Base-by-base conservation (phyloP, 2,329 filamentous ascomycete species). In the Venturia carpophila region DNA sequence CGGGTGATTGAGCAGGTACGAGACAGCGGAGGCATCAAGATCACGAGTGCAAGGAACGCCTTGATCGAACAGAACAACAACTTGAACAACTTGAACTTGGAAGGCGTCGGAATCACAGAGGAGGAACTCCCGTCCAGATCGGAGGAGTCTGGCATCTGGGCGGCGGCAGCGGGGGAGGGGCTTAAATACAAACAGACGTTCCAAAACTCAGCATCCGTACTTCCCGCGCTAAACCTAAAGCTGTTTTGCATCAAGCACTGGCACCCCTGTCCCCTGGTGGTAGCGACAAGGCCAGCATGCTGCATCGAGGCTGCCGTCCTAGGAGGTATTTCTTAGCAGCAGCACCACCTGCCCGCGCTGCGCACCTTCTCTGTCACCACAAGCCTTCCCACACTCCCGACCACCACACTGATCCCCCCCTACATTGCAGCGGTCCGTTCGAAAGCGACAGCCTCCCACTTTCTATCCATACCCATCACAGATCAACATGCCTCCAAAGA, bases 401-500 rank as follows among this genome's bases (percentile, higher is more conserved):
- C n/a, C 60, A 61, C 37, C 60, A 61, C 60, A 37, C 42, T 11
- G 13, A 0, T 27, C 27, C 24, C 43, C 39, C 56, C 37, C 27
- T 10, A 6, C 21, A 15, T 27, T 34, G 5, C 37, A 17, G 27
- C 15, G 5, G 2, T 27, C 15, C 60, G 11, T 43, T 45, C 37
- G 37, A 27, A 61, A 61, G 60, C 60, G 1, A 19, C 52, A 56
- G 52, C n/a, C 52, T 56, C 37, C 15, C 21, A 24, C 42, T 41
- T 41, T 45, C 60, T 27, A 61, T 61, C 60, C n/a, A 61, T 45
- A 43, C 37, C 60, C 15, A 43, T 21, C 42, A 61, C 42, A 61
- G 17, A 13, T 61, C 60, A 61, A 71, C 72, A 88, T 88, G 86
- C 80, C 85, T 82, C 83, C 85, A 71, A 88, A 88, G 81, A 86